Percentiles rank a stretch among this genome's conserved stretches.
phyloP scores from a whole-genome alignment of 345 rosid species.

The Gossypium turneri region DNA sequence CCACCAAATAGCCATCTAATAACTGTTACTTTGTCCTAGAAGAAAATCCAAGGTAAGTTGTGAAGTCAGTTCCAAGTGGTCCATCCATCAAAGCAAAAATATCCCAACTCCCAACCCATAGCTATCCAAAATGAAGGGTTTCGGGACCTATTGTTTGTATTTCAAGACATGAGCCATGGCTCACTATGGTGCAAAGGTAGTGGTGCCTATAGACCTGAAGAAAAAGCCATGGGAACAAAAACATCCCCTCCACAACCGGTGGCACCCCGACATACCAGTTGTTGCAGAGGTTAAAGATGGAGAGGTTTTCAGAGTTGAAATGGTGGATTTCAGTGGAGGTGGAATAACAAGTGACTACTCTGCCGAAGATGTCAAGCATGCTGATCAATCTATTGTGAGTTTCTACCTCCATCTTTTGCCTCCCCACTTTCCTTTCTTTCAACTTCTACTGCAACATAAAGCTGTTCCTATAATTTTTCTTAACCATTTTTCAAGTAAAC shows the following conservation, averaged over 20 bases:
- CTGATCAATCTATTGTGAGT: constrained; percentile 47
- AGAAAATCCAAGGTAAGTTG: neutral
- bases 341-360: constrained; percentile 34
- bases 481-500: neutral
- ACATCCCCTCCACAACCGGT: constrained; percentile 51
- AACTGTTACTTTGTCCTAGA: neutral
- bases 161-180: constrained; percentile 23
- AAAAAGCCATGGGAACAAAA: constrained; percentile 58
- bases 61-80: neutral
- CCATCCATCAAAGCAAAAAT: neutral
- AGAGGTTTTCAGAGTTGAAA: constrained; percentile 37
- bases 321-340: constrained; percentile 54
- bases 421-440: too few species aligned
- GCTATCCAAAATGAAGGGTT: neutral
- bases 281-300: constrained; percentile 27
- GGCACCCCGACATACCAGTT: constrained; percentile 62
- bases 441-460: neutral
- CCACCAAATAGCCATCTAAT: neutral
- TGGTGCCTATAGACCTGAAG: constrained; percentile 52
- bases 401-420: neutral
- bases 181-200: constrained; percentile 31
- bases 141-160: too few species aligned
- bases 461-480: neutral
- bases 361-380: constrained; percentile 46
- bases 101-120: neutral